phyloP scores from a whole-genome alignment of 192 early-diverging fungal species.

The Funneliformis geosporum region DNA sequence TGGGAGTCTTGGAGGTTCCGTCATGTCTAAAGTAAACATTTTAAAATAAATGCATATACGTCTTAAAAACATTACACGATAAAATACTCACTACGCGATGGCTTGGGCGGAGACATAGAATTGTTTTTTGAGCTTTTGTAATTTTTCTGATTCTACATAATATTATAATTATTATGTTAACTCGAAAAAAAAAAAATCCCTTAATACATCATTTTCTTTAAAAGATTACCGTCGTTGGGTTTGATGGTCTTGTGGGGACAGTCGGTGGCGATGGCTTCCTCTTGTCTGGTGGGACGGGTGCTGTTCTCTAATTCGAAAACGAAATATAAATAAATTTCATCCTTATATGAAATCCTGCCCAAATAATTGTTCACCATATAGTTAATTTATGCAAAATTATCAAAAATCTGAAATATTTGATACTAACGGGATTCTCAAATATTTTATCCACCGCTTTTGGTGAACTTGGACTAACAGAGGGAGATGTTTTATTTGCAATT shows the following conservation, averaged over 20 bases:
- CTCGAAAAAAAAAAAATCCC: no score
- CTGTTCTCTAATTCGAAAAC: conserved; percentile 24
- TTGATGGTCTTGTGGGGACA: conserved; percentile 20
- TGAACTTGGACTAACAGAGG: conserved; percentile 12
- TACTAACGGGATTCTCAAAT: conserved; percentile 41
- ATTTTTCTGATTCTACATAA: not conserved
- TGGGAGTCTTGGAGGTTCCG: conserved; percentile 26
- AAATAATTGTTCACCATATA: conserved; percentile 11
- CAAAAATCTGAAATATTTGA: not conserved
- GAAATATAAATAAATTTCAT: conserved; percentile 31
- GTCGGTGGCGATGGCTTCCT: conserved; percentile 28
- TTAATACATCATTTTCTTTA: not conserved
- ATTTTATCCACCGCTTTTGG: conserved; percentile 17
- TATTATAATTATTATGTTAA: not conserved
- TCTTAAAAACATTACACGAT: not conserved
- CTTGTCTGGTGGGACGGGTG: conserved; percentile 25
- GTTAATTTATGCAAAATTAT: conserved; percentile 9
- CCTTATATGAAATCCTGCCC: conserved; percentile 19
- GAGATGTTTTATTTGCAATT: conserved; percentile 27
- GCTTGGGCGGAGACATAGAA: conserved; percentile 6
- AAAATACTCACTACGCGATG: conserved; percentile 17
- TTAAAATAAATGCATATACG: not conserved
- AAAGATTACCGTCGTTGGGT: not conserved
- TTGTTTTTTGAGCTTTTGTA: not conserved
- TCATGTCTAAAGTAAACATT: not conserved